Conservation (phyloP, 768 basidiomycete species). For the Suillus spraguei region DNA sequence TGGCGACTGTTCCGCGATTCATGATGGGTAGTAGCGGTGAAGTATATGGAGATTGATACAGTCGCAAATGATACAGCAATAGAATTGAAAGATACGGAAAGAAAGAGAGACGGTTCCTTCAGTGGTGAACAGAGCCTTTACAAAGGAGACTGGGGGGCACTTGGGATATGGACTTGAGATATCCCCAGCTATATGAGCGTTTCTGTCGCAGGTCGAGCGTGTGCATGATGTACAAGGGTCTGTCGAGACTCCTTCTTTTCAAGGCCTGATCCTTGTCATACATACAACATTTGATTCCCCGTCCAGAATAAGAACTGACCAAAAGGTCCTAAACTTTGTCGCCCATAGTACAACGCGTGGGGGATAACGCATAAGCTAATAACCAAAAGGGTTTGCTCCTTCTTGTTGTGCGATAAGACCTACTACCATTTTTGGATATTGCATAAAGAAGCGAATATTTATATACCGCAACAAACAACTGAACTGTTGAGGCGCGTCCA, state of each 20-base stretch:
- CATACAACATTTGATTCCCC: neutral
- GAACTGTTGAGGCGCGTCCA: too few relatives aligned
- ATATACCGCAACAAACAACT: too few relatives aligned
- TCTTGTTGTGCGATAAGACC: neutral
- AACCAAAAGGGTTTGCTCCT: slow-evolving; percentile 1
- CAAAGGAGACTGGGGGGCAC: slow-evolving; percentile 6
- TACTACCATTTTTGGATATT: too few relatives aligned
- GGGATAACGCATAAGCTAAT: slow-evolving; percentile 22
- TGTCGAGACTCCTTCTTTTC: neutral
- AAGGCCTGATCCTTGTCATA: slow-evolving; percentile 22
- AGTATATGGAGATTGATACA: slow-evolving; percentile 18
- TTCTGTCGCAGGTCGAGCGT: neutral
- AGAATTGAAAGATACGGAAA: slow-evolving; percentile 1
- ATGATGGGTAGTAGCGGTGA: slow-evolving; percentile 35
- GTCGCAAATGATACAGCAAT: slow-evolving; percentile 24
- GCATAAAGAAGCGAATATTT: too few relatives aligned
- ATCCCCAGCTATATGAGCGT: slow-evolving; percentile 22
- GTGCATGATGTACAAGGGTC: neutral
- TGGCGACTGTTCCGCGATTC: slow-evolving; percentile 62
- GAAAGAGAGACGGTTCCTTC: slow-evolving; percentile 8
- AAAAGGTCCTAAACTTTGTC: neutral
- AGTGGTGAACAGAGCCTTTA: neutral
- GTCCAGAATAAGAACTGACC: neutral
- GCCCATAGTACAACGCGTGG: neutral
- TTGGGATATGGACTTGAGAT: neutral